These are phyloP conservation scores for Teunomyces kruisii DNA, from an alignment of 805 yeast species.

Conservation along the genomic window DNA sequence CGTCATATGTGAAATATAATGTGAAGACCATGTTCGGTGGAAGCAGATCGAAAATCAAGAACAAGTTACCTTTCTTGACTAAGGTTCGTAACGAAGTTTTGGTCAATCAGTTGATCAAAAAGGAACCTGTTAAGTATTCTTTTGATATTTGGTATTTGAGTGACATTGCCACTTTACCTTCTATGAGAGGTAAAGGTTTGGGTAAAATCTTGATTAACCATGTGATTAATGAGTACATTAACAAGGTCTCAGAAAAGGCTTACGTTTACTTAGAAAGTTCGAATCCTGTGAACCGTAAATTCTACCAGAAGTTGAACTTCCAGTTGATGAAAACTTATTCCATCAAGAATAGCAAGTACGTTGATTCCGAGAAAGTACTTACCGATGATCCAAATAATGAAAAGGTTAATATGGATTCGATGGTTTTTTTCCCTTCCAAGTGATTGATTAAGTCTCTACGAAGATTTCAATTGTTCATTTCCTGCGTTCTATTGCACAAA, in stretches of 20 bases:
- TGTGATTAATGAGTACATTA: slow-evolving; percentile 48
- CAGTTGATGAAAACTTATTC: slow-evolving; percentile 30
- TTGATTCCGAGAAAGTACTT: slow-evolving; percentile 11
- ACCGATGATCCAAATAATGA: slow-evolving; percentile 11
- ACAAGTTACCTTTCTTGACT: slow-evolving; percentile 47
- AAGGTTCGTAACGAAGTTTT: slow-evolving; percentile 45
- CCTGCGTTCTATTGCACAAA: slow-evolving; percentile 7
- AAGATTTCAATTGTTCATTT: slow-evolving; percentile 2
- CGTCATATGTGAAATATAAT: slow-evolving; percentile 35
- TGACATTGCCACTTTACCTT: slow-evolving; percentile 58
- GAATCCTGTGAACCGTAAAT: slow-evolving; percentile 50
- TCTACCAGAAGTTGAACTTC: slow-evolving; percentile 57
- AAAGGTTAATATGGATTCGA: slow-evolving; percentile 16
- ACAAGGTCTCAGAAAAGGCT: slow-evolving; percentile 17
- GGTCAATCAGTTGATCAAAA: slow-evolving; percentile 29
- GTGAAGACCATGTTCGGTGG: slow-evolving; percentile 39
- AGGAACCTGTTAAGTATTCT: slow-evolving; percentile 8
- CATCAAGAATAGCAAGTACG: slow-evolving; percentile 26
- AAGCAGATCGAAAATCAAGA: slow-evolving; percentile 51
- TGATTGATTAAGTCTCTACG: slow-evolving; percentile 1
- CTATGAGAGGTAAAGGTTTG: slow-evolving; percentile 59
- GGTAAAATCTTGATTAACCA: slow-evolving; percentile 52
- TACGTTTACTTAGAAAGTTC: slow-evolving; percentile 56
- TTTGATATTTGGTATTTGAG: slow-evolving; percentile 52
- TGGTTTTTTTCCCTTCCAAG: slow-evolving; percentile 11